These are phyloP conservation scores for Symbiodinium natans DNA, from an alignment of 73 alveolate genomes.

Conservation along the genomic window DNA sequence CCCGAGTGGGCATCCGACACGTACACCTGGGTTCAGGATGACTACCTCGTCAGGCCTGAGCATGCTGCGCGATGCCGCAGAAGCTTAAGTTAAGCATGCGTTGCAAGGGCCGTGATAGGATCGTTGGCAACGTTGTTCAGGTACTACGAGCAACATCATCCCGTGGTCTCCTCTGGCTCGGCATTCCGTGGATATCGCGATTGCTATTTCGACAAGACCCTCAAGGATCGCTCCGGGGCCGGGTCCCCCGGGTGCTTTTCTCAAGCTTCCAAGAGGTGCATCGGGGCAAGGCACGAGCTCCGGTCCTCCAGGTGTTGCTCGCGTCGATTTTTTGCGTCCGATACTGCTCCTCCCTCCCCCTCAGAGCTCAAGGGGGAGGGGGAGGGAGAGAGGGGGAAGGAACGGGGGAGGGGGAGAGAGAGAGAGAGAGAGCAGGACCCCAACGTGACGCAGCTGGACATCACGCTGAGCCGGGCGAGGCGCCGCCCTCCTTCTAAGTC, in stretches of 20 bases:
- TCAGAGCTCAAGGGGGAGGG: no score
- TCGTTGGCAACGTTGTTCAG: not conserved
- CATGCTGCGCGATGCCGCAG: not conserved
- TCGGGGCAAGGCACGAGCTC: no score
- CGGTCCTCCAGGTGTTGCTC: no score
- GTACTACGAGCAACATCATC: constrained; percentile 60
- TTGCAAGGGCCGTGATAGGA: not conserved
- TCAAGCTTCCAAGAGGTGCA: no score
- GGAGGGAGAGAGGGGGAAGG: no score
- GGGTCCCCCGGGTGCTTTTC: not conserved
- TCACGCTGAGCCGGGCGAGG: constrained; percentile 57
- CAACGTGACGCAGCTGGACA: constrained; percentile 40
- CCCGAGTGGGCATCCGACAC: constrained; percentile 89
- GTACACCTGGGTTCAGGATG: constrained; percentile 67
- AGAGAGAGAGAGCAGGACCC: no score
- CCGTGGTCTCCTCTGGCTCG: constrained; percentile 85
- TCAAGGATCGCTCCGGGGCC: constrained; percentile 8
- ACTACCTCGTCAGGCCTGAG: constrained; percentile 53
- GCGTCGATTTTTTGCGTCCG: no score
- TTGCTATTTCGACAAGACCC: constrained; percentile 65
- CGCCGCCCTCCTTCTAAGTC: no score
- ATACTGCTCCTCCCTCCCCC: no score
- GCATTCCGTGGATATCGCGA: constrained; percentile 63
- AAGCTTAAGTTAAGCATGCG: not conserved
- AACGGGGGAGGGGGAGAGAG: no score